These are phyloP conservation scores for Chlorella sp. DNA, from an alignment of 139 green algal species.

Conservation along the genomic window DNA sequence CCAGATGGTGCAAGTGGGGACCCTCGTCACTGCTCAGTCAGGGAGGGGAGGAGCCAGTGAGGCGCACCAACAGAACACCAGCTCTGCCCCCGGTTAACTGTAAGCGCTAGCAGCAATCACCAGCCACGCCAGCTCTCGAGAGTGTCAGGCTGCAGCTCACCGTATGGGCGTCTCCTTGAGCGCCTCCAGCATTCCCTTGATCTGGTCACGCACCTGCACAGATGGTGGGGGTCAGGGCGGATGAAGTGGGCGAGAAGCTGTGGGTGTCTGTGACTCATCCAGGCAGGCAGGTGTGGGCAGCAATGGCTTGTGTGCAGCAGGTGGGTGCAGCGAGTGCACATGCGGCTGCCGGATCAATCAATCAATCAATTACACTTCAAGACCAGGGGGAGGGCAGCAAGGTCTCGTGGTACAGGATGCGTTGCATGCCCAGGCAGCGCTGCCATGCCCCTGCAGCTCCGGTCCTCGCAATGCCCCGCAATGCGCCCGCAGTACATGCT, in stretches of 20 bases:
- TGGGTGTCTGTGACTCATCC: neutral
- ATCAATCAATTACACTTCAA: neutral
- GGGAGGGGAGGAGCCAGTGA: no score
- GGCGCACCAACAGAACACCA: no score
- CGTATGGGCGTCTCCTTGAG: constrained; percentile 82
- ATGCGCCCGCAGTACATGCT: neutral
- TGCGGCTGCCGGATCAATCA: neutral
- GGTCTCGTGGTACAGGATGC: no score
- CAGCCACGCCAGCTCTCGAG: neutral
- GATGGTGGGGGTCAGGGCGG: neutral
- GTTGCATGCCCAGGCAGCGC: neutral
- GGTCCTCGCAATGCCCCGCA: no score
- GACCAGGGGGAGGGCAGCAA: no score
- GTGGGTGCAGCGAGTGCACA: neutral
- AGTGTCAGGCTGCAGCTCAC: neutral
- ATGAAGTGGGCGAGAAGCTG: neutral
- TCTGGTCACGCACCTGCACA: constrained; percentile 56
- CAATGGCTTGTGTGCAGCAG: neutral
- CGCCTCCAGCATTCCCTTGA: constrained; percentile 69
- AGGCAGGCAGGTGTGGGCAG: neutral
- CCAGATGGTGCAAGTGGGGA: neutral
- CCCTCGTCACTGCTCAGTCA: neutral
- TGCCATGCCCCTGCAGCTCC: neutral
- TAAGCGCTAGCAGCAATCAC: neutral
- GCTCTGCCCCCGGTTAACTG: no score